A percentile compares a stretch with the other conserved stretches of the same genome.
phyloP scores from a whole-genome alignment of 2,329 filamentous ascomycete species.

The Neophaeococcomyces mojaviensis region DNA sequence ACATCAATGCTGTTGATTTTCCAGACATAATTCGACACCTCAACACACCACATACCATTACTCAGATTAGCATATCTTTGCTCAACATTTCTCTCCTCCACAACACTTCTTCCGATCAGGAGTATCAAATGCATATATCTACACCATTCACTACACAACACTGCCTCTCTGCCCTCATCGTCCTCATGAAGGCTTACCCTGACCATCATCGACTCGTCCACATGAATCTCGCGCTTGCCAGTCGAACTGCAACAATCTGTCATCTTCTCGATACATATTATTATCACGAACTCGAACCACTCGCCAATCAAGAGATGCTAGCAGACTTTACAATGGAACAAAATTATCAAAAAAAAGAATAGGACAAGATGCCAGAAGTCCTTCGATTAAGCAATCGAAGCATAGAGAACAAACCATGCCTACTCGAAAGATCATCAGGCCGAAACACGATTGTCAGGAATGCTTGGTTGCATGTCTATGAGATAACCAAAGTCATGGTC shows the following conservation, averaged over 20 bases:
- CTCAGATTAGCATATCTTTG: background rate
- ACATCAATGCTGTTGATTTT: background rate
- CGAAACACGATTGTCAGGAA: too few relatives aligned
- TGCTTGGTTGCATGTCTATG: too few relatives aligned
- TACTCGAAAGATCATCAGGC: too few relatives aligned
- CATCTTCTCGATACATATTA: background rate
- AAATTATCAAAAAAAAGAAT: constrained; percentile 20
- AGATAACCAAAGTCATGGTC: too few relatives aligned
- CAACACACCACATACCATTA: background rate
- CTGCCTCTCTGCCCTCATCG: constrained; percentile 5
- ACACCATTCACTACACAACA: background rate
- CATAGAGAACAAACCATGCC: too few relatives aligned
- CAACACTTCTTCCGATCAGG: background rate
- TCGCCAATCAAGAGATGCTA: background rate
- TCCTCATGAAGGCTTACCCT: constrained; percentile 11
- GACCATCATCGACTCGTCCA: background rate
- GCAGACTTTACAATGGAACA: background rate
- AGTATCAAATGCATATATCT: background rate
- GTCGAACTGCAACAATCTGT: background rate
- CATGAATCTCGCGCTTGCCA: background rate
- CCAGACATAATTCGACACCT: background rate
- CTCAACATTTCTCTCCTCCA: background rate
- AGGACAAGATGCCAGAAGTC: constrained; percentile 17
- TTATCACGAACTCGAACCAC: background rate
- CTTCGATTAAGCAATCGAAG: too few relatives aligned